A percentile compares a stretch with the other conserved stretches of the same genome.
Evolutionary conservation across 768 basidiomycete species (phyloP).

Genomic region (Lactarius vividus): DNA sequence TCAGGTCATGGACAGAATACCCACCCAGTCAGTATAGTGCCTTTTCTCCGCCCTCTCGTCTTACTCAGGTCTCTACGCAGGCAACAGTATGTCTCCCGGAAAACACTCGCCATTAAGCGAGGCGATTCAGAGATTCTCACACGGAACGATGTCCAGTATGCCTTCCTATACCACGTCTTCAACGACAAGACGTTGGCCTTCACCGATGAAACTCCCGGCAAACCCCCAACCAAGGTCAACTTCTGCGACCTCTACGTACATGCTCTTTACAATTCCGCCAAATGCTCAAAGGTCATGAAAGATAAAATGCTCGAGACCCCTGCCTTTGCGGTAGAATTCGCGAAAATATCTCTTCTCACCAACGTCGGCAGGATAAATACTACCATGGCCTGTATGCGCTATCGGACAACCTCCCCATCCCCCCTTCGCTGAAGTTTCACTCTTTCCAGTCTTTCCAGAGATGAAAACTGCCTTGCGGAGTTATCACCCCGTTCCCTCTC

Average conservation of each 20-base stretch:
- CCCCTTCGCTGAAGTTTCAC: slow-evolving; percentile 21
- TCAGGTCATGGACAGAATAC: slow-evolving; percentile 17
- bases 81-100: slow-evolving; percentile 41
- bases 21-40: slow-evolving; percentile 25
- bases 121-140: slow-evolving; percentile 81
- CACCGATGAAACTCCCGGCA: slow-evolving; percentile 55
- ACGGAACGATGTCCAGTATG: slow-evolving; percentile 82
- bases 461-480: slow-evolving; percentile 90
- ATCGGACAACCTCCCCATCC: not conserved
- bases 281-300: slow-evolving; percentile 84
- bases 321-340: slow-evolving; percentile 73
- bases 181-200: slow-evolving; percentile 65
- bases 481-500: slow-evolving; percentile 87
- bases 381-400: slow-evolving; percentile 75
- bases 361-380: slow-evolving; percentile 93
- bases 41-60: slow-evolving; percentile 36
- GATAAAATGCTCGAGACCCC: slow-evolving; percentile 85
- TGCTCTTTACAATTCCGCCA: slow-evolving; percentile 73
- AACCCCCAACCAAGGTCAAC: slow-evolving; percentile 52
- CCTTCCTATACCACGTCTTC: slow-evolving; percentile 80
- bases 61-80: slow-evolving; percentile 55
- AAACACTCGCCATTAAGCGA: slow-evolving; percentile 76
- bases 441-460: slow-evolving; percentile 74
- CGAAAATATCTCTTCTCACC: slow-evolving; percentile 79
- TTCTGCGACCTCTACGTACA: slow-evolving; percentile 85